Conservation (phyloP, 1,284 basidiomycete species). For the Fomitiporia mediterranea region DNA sequence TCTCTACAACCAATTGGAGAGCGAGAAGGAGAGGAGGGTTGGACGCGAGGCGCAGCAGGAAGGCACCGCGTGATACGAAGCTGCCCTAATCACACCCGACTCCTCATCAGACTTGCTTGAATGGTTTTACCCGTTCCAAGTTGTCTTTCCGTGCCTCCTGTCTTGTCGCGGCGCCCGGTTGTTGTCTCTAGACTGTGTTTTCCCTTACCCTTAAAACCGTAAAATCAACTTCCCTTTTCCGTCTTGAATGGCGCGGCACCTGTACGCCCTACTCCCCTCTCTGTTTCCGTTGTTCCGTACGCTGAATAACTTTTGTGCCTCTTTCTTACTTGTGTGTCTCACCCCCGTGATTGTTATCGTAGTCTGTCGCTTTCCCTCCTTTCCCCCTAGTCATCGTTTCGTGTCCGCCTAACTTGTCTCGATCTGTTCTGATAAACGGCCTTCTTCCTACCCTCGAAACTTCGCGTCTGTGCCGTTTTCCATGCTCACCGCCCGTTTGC, state of each 20-base stretch:
- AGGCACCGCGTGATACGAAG: constrained; percentile 5
- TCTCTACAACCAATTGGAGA: constrained; percentile 95
- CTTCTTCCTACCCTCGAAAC: background rate
- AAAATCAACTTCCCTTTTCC: constrained; percentile 5
- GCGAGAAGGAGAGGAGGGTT: constrained; percentile 89
- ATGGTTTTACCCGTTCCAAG: too few species aligned
- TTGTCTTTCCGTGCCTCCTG: too few species aligned
- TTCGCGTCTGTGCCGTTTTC: background rate
- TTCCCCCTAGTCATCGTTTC: constrained; percentile 1
- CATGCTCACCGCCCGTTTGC: background rate
- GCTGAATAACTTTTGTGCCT: constrained; percentile 7
- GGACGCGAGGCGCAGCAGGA: constrained; percentile 60
- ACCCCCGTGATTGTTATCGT: constrained; percentile 11
- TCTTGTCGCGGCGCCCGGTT: too few species aligned
- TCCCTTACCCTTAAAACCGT: background rate
- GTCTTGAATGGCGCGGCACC: constrained; percentile 8
- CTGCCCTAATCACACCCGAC: background rate
- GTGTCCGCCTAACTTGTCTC: background rate
- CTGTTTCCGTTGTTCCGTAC: constrained; percentile 2
- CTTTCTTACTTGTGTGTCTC: background rate
- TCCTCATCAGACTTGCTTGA: too few species aligned
- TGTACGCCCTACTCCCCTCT: constrained; percentile 10
- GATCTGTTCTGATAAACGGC: background rate
- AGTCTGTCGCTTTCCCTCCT: constrained; percentile 15
- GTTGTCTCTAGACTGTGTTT: background rate